Percentiles rank a stretch among this genome's conserved stretches.
Conservation (phyloP, 495 filamentous ascomycete genomes). For the Emericellopsis terricola region DNA sequence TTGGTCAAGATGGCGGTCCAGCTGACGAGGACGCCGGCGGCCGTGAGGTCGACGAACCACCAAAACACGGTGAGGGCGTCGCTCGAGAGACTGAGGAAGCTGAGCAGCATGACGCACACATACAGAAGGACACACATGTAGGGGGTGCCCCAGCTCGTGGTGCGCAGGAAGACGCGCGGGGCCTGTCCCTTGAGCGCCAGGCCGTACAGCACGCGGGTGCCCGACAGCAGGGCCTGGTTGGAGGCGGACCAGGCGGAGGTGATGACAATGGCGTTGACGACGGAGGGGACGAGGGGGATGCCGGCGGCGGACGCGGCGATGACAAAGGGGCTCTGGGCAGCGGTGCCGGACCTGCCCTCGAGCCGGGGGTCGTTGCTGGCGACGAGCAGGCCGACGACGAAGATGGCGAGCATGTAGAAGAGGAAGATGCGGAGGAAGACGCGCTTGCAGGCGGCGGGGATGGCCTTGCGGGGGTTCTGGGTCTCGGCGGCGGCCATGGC, state of each 20-base stretch:
- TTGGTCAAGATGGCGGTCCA: conserved; percentile 55
- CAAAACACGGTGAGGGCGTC: conserved; percentile 20
- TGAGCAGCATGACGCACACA: conserved; percentile 27
- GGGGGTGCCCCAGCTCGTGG: conserved; percentile 40
- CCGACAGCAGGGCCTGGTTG: conserved; percentile 44
- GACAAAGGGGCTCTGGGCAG: conserved; percentile 44
- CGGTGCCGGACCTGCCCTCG: conserved; percentile 22
- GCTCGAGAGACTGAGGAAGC: conserved; percentile 12
- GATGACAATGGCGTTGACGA: conserved; percentile 56
- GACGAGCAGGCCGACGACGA: conserved; percentile 40
- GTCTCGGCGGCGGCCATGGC: conserved; percentile 68
- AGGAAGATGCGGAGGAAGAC: conserved; percentile 77
- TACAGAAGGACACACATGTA: conserved; percentile 31
- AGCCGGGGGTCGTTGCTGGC: conserved; percentile 17
- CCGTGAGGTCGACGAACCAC: conserved; percentile 56
- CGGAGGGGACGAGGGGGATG: conserved; percentile 44
- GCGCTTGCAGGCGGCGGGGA: conserved; percentile 60
- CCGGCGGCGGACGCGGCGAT: conserved; percentile 46
- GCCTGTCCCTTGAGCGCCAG: conserved; percentile 37
- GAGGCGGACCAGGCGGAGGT: conserved; percentile 39
- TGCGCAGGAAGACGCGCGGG: conserved; percentile 34
- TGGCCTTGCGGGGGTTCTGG: conserved; percentile 53
- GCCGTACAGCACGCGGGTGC: conserved; percentile 46
- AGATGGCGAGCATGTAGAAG: conserved; percentile 56
- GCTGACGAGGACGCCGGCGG: conserved; percentile 47